phyloP scores from a whole-genome alignment of 768 basidiomycete species.

The Trametes gibbosa region DNA sequence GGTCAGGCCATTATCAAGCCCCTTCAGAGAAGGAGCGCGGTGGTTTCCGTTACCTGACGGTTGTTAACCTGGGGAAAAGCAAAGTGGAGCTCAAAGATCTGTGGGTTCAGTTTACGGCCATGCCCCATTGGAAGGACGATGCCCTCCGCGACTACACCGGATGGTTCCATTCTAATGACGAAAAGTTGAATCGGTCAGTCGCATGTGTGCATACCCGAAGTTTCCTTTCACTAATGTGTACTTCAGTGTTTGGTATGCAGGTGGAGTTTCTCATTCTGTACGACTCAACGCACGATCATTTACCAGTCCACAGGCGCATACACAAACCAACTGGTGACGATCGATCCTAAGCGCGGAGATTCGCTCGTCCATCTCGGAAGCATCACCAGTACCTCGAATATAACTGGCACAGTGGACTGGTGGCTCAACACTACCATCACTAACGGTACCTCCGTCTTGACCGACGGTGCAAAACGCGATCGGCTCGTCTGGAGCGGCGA shows the following conservation, averaged over 20 bases:
- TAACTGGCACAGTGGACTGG: conserved; percentile 7
- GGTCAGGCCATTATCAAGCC: conserved; percentile 1
- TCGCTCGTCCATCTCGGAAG: neutral
- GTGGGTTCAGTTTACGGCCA: conserved; percentile 18
- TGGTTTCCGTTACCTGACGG: conserved; percentile 15
- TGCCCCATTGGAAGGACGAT: conserved; percentile 17
- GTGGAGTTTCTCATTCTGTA: neutral
- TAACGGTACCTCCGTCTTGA: conserved; percentile 12
- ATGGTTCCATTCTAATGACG: conserved; percentile 19
- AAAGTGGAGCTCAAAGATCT: conserved; percentile 7
- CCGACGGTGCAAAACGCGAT: conserved; percentile 17
- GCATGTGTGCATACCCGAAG: too few species aligned
- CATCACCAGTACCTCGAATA: too few species aligned
- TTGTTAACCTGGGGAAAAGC: conserved; percentile 4
- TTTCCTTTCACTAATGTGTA: neutral
- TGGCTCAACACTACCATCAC: conserved; percentile 17
- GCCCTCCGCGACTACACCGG: conserved; percentile 10
- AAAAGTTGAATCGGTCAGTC: conserved; percentile 14
- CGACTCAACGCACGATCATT: neutral
- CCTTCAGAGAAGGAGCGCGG: conserved; percentile 13
- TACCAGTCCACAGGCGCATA: conserved; percentile 6
- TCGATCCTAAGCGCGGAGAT: conserved; percentile 13
- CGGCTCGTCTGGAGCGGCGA: conserved; percentile 21
- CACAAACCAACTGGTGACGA: conserved; percentile 16
- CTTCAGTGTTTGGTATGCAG: conserved; percentile 17